Evolutionary conservation across 495 filamentous ascomycete genomes (phyloP), one percentile per base, ranked within the genome.

Genomic region (Hypoxylon fragiforme): DNA sequence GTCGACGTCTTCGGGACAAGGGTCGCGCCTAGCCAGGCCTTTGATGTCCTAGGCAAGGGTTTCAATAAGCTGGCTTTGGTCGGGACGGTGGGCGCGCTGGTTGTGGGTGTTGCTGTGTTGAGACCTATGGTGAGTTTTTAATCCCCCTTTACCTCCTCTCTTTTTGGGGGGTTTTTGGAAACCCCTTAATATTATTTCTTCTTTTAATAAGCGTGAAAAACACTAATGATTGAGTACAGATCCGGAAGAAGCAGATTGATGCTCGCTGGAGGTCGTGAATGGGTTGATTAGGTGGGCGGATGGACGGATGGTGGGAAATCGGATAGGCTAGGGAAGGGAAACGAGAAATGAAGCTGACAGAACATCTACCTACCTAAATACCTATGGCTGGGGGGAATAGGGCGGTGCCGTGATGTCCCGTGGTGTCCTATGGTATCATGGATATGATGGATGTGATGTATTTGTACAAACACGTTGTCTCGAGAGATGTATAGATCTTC

Each of bases 21-120:
- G 11, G 84, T 94, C 24, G 82, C 85, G 21, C 94, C 94, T 0
- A 95, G 89, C 64, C 81, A 86, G 48, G 79, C 87, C 3, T 99
- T 97, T 70, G 94, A 99, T 72, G 80, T 96, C 13, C 75, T 99
- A 1, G 92, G 90, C 26, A 95, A 92, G 73, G 88, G 87, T 3
- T 99, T 99, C 67, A 90, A 88, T 50, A 96, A 95, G 75, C 54
- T 92, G 48, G 86, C 91, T 60, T 79, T 99, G 59, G 69, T 96
- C 0, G 73, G 78, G 18, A 99, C 94, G 0, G 89, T 99, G 35
- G 73, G 86, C 24, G 92, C 86, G 32, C 75, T 97, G 57, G 78
- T 77, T 1, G 73, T 82, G 12, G 91, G 89, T 44, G 91, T 95
- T 32, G 64, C 81, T 12, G 77, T 88, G 51, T 75, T 97, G 63